phyloP scores from a whole-genome alignment of 805 yeast species.

The Zygosaccharomyces gambellarensis region DNA sequence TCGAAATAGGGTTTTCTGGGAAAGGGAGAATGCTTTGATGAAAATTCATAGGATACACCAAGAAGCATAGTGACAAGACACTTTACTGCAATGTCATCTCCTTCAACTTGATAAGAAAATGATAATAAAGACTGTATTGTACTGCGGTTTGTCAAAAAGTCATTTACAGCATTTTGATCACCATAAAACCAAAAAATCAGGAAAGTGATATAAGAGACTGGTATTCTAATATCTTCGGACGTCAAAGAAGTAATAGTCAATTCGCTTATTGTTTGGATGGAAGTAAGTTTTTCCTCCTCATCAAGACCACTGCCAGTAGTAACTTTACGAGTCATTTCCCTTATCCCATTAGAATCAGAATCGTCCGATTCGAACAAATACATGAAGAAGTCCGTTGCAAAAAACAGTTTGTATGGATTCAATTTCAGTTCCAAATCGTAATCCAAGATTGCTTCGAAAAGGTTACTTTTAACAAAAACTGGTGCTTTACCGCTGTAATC shows the following conservation, averaged over 20 bases:
- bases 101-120: slow-evolving; percentile 48
- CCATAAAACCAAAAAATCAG: slow-evolving; percentile 75
- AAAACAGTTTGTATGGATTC: slow-evolving; percentile 87
- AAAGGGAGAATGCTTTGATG: slow-evolving; percentile 51
- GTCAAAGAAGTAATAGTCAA: slow-evolving; percentile 61
- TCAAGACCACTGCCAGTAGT: slow-evolving; percentile 44
- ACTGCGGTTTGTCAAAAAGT: slow-evolving; percentile 64
- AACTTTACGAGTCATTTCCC: slow-evolving; percentile 45
- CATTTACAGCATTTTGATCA: slow-evolving; percentile 67
- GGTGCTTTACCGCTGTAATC: slow-evolving; percentile 35
- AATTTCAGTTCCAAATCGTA: slow-evolving; percentile 66
- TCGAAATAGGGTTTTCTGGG: slow-evolving; percentile 56
- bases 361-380: slow-evolving; percentile 42
- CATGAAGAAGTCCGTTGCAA: slow-evolving; percentile 63
- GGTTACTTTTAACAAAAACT: slow-evolving; percentile 37
- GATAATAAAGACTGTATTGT: slow-evolving; percentile 65
- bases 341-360: slow-evolving; percentile 48
- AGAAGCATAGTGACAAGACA: slow-evolving; percentile 68
- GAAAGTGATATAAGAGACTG: slow-evolving; percentile 73
- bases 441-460: slow-evolving; percentile 67
- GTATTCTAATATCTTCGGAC: slow-evolving; percentile 63
- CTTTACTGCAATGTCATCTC: slow-evolving; percentile 55
- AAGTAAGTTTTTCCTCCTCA: slow-evolving; percentile 55
- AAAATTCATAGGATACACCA: slow-evolving; percentile 81
- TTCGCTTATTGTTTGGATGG: slow-evolving; percentile 75